Evolutionary conservation across 2,329 filamentous ascomycete genomes (phyloP), one percentile per base, ranked within the genome.

Genomic region (Rasamsonia emersonii): DNA sequence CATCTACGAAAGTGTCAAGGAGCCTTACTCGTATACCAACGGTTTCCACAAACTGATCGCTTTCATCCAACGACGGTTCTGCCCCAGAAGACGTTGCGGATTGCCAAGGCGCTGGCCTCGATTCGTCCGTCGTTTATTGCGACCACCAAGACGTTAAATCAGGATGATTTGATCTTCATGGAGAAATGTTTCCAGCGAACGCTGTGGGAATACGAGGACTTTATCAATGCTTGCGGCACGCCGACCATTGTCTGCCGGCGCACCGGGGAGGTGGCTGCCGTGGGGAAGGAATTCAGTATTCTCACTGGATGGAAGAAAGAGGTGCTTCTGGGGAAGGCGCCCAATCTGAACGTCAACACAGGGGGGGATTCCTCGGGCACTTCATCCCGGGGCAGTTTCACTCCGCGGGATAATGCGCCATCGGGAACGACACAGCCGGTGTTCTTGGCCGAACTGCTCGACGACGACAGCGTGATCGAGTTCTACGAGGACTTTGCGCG

Each of bases 401-500:
- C 71, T 17, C 71, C 70, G 7, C 63, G 60, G 4, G 11, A 5
- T 9, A 51, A 42, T 26, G 36, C 36, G 9, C 44, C 46, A 16
- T 63, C 67, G 23, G 69, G 65, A 5, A 68, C 73, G 32, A 70
- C 73, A 3, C 82, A 88, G 40, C 82, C 88, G 0, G 85, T 95
- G 2, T 94, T 94, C 50, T 70, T 96, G 28, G 86, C 89, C 0
- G 89, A 96, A 56, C 68, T 98, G 18, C 74, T 98, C 45, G 91
- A 96, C 47, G 86, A 95, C 43, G 86, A 94, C 49, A 88, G 81
- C 36, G 86, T 93, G 0, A 79, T 95, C 3, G 80, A 93, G 45
- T 96, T 95, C 56, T 94, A 95, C 56, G 88, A 95, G 46, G 86
- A 96, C 54, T 96, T 93, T 61, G 82, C 89, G 0, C 79, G 88